Base-by-base conservation (phyloP, 768 basidiomycete genomes). In the Suillus cothurnatus region DNA sequence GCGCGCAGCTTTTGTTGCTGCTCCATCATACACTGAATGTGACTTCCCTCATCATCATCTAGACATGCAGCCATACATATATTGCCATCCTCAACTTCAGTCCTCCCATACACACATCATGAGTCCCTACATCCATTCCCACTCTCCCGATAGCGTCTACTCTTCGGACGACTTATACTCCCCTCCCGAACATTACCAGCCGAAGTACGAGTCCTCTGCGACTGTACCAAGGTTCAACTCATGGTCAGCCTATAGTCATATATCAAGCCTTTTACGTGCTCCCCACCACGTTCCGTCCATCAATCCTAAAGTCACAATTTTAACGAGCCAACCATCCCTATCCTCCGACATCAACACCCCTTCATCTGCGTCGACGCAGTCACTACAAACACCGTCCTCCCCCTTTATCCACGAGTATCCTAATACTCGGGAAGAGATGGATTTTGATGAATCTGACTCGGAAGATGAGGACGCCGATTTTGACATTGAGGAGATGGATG, bases 401-500 rank as follows among this genome's bases (percentile, higher is more conserved):
- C 77, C 77, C 3, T 76, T 76, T 57, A n/a, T 34, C 15, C 73
- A 66, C 12, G 59, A n/a, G 1, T 67, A 69, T 23, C 23, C 39
- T 8, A 67, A 61, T 8, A 19, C 61, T 38, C 64, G 60, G 36
- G 45, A 73, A 21, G 17, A 68, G 56, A 71, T 71, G 71, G 77
- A 77, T 11, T 66, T 72, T 64, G 75, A 78, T 38, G 75, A 78
- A 19, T 72, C 77, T 26, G 76, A 77, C 4, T 72, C 57, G 3
- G 68, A 69, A 15, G 67, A 69, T 49, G 76, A 77, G 4, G 77
- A 79, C 45, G 8, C 69, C n/a, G 74, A 77, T 32, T 76, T 73
- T 15, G 77, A 77, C 41, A 77, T 70, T 64, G 75, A 78, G 64
- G 77, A 75, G 32, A 75, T 77, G 74, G 76, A 78, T 6, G 70